Percentiles rank a stretch among this genome's conserved stretches.
phyloP scores from a whole-genome alignment of 768 basidiomycete species.

The Pleurotus citrinopileatus region DNA sequence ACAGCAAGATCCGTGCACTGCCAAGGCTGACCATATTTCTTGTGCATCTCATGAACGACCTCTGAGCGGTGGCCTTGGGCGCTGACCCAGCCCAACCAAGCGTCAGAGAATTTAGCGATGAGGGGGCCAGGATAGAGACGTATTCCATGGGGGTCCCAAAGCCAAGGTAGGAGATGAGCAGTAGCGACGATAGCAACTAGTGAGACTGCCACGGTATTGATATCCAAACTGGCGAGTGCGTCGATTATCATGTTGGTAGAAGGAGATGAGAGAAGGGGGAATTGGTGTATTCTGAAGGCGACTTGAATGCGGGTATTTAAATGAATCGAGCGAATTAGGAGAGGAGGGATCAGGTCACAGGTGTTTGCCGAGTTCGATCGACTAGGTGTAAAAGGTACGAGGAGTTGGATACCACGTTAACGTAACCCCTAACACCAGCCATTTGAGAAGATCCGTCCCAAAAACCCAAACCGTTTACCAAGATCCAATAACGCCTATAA shows the following conservation, averaged over 20 bases:
- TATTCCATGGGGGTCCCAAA: slow-evolving; percentile 58
- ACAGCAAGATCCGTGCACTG: neutral
- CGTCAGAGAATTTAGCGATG: slow-evolving; percentile 66
- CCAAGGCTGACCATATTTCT: slow-evolving; percentile 58
- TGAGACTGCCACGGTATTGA: slow-evolving; percentile 21
- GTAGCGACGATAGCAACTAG: slow-evolving; percentile 28
- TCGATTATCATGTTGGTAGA: slow-evolving; percentile 24
- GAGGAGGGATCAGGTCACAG: slow-evolving; percentile 15
- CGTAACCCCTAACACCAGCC: slow-evolving; percentile 8
- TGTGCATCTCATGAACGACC: slow-evolving; percentile 68
- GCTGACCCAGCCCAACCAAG: slow-evolving; percentile 67
- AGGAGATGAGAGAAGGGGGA: slow-evolving; percentile 6
- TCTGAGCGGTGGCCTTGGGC: slow-evolving; percentile 76
- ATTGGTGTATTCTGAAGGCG: slow-evolving; percentile 4
- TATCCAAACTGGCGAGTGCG: slow-evolving; percentile 19
- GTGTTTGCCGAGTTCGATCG: slow-evolving; percentile 23
- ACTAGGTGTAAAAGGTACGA: slow-evolving; percentile 20
- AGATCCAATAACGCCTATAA: neutral
- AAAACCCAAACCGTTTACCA: slow-evolving; percentile 1
- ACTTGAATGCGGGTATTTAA: slow-evolving; percentile 4
- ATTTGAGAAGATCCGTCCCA: slow-evolving; percentile 23
- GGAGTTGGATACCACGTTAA: slow-evolving; percentile 13
- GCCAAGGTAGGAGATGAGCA: slow-evolving; percentile 44
- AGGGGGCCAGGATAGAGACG: slow-evolving; percentile 66
- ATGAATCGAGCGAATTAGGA: slow-evolving; percentile 16